Conservation (phyloP, 371 early-diverging fungal genomes). For the Coemansia sp. region DNA sequence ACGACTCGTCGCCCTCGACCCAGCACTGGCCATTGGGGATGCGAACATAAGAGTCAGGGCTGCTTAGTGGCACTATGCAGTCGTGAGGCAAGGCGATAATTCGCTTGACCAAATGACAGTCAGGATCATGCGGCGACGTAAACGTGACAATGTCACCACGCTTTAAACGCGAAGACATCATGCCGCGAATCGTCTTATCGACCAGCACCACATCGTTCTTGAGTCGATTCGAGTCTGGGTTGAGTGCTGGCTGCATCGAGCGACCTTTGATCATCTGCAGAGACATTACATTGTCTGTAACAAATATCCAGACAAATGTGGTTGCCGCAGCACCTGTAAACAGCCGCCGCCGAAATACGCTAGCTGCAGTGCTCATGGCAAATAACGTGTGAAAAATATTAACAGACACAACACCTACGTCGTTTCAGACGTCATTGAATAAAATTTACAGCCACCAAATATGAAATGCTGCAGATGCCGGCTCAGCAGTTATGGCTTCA, state of each 20-base stretch:
- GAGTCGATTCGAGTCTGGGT: constrained; percentile 78
- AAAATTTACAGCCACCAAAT: not conserved
- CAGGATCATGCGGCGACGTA: constrained; percentile 73
- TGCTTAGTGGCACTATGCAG: constrained; percentile 61
- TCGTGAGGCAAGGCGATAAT: constrained; percentile 87
- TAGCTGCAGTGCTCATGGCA: not conserved
- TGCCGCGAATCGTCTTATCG: constrained; percentile 62
- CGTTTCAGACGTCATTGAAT: not conserved
- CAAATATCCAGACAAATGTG: constrained; percentile 34
- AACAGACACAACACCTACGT: not conserved
- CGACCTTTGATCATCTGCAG: constrained; percentile 49
- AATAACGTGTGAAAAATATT: not conserved
- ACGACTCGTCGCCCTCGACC: constrained; percentile 90
- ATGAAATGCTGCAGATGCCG: not conserved
- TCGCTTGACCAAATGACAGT: constrained; percentile 73
- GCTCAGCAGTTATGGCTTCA: not conserved
- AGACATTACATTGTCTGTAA: constrained; percentile 45
- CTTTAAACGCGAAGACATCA: constrained; percentile 49
- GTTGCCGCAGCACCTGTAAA: constrained; percentile 12
- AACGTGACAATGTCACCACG: constrained; percentile 85
- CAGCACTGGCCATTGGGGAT: constrained; percentile 88
- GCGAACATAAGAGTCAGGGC: constrained; percentile 51
- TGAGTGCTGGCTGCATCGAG: constrained; percentile 74
- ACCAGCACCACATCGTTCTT: constrained; percentile 74
- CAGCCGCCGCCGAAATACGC: constrained; percentile 13